Base-by-base conservation (phyloP, 2,329 filamentous ascomycete species). In the Myrmaecium sp. region DNA sequence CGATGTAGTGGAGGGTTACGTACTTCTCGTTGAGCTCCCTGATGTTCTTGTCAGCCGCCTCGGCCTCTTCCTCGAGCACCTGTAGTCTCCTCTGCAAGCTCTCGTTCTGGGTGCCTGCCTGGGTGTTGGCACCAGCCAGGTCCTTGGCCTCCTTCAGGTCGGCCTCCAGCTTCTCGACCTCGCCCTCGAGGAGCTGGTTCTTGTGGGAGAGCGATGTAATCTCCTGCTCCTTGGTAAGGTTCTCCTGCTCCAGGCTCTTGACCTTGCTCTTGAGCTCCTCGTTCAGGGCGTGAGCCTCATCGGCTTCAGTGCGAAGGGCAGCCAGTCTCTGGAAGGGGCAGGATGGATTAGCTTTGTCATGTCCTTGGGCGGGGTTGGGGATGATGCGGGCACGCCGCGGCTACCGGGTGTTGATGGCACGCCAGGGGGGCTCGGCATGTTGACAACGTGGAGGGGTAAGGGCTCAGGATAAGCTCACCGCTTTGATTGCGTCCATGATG, bases 21-120 rank as follows among this genome's bases (percentile, higher is more conserved):
- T 74, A 98, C 89, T 94, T 95, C 64, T 98, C 89, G 60, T 93
- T 95, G 49, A 83, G 78, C 64, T 95, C 89, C 52, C 86, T 78
- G 52, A 95, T 68, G 39, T 81, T 91, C 74, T 84, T 89, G 60
- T 95, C 89, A 42, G 83, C 82, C 55, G 86, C 73, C 63, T 98
- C 89, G 43, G 83, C 83, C 65, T 98, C 89, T 62, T 95, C 86
- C 65, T 98, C 89, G 43, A 98, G 74, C 41, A 98, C 66, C 64
- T 94, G 82, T 52, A 95, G 67, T 63, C 82, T 81, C 60, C 89
- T 72, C 64, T 82, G 77, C 41, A 98, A 68, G 44, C 76, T 70
- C 64, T 98, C 89, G 58, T 86, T 89, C 60, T 92, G 80, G 51
- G 75, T 80, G 51, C 81, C 77, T 52, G 83, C 72, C 62, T 80